Evolutionary conservation across 805 yeast genomes (phyloP).

Genomic region (Suhomyces sp.): DNA sequence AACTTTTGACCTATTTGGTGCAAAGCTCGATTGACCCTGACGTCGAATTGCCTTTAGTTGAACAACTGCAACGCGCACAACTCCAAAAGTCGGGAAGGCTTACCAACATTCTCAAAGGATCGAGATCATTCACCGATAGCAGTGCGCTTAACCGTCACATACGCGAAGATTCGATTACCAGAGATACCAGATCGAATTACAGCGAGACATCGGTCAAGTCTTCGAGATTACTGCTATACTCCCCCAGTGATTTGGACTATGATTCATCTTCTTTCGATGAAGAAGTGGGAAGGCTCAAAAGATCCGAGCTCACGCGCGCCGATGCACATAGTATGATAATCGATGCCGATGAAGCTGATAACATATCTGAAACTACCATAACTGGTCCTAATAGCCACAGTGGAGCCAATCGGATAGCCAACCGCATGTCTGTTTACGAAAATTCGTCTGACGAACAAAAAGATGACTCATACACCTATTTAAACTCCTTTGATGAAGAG

Average conservation of each 20-base stretch:
- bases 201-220: conserved; percentile 6
- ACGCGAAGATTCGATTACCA: background rate
- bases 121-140: background rate
- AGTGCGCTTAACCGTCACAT: background rate
- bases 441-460: conserved; percentile 5
- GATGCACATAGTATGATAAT: background rate
- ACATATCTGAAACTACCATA: conserved; percentile 1
- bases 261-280: conserved; percentile 1
- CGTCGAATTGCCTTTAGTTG: background rate
- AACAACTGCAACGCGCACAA: background rate
- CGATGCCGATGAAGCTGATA: background rate
- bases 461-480: conserved; percentile 16
- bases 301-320: background rate
- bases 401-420: background rate
- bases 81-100: background rate
- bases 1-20: conserved; percentile 6
- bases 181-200: background rate
- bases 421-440: background rate
- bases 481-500: conserved; percentile 16
- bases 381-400: background rate
- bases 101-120: background rate
- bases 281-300: background rate
- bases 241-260: conserved; percentile 2
- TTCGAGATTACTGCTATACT: conserved; percentile 7
- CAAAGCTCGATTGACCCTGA: conserved; percentile 1